Evolutionary conservation across 75 land plant genomes (phyloP).

Genomic region (Pinus taeda): DNA sequence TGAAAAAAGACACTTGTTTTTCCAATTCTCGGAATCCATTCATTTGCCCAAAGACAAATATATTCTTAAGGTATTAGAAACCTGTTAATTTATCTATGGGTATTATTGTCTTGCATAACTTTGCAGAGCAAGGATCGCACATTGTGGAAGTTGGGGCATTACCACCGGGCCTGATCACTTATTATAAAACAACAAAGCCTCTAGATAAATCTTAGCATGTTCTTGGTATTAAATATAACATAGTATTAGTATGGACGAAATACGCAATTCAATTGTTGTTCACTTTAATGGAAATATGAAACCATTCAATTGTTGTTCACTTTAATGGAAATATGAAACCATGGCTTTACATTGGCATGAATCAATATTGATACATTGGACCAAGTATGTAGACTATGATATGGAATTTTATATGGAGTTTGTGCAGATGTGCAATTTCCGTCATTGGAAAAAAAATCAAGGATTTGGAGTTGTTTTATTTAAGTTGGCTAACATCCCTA

Average conservation of each 20-base stretch:
- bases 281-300: conserved; percentile 85
- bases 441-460: conserved; percentile 15
- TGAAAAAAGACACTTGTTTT: background rate
- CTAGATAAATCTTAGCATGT: conserved; percentile 84
- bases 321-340: conserved; percentile 11
- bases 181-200: conserved; percentile 69
- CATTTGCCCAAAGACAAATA: background rate
- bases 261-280: conserved; percentile 69
- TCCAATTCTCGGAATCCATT: background rate
- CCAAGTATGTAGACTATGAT: conserved; percentile 73
- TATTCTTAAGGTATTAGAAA: background rate
- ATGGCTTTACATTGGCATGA: conserved; percentile 82
- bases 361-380: conserved; percentile 69
- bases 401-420: no score
- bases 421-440: conserved; percentile 72
- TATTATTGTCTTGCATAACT: conserved; percentile 1
- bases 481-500: background rate
- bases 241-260: conserved; percentile 67
- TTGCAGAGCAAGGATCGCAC: conserved; percentile 74
- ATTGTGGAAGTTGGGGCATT: conserved; percentile 75
- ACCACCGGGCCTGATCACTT: conserved; percentile 80
- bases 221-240: conserved; percentile 82
- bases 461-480: background rate
- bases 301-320: no score
- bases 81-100: background rate